Conservation (phyloP, 768 basidiomycete genomes). For the Tylopilus felleus region DNA sequence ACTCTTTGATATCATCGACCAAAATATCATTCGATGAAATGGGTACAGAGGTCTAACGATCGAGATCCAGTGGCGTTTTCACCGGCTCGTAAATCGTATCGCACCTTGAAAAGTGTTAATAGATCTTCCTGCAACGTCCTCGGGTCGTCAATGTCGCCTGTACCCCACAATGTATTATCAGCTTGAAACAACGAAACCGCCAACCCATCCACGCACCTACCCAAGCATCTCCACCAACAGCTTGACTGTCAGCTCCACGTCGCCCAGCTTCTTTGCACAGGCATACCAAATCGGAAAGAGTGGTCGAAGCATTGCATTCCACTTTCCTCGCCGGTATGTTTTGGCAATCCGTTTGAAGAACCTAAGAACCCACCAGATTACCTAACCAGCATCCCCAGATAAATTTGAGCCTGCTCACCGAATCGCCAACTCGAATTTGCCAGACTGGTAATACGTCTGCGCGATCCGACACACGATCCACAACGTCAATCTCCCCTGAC, state of each 20-base stretch:
- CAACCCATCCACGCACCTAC: conserved; percentile 49
- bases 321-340: conserved; percentile 82
- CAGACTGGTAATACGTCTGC: conserved; percentile 73
- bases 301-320: conserved; percentile 70
- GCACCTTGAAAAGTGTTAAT: conserved; percentile 67
- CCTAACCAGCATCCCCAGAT: not conserved
- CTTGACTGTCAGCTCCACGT: conserved; percentile 71
- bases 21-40: conserved; percentile 52
- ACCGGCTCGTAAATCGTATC: conserved; percentile 1
- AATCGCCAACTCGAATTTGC: conserved; percentile 85
- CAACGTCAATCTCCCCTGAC: conserved; percentile 80
- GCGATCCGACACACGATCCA: conserved; percentile 92
- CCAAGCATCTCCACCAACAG: conserved; percentile 83
- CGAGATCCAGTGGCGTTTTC: not conserved
- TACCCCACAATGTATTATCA: conserved; percentile 25
- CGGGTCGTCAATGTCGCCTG: conserved; percentile 43
- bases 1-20: conserved; percentile 58
- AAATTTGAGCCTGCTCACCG: conserved; percentile 43
- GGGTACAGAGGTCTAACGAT: conserved; percentile 65
- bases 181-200: not conserved
- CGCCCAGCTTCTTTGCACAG: conserved; percentile 74
- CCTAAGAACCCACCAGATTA: conserved; percentile 54
- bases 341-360: conserved; percentile 93
- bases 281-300: conserved; percentile 79
- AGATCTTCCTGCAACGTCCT: conserved; percentile 65